Conservation (phyloP, 1,284 basidiomycete genomes). For the Apiotrichum brassicae region DNA sequence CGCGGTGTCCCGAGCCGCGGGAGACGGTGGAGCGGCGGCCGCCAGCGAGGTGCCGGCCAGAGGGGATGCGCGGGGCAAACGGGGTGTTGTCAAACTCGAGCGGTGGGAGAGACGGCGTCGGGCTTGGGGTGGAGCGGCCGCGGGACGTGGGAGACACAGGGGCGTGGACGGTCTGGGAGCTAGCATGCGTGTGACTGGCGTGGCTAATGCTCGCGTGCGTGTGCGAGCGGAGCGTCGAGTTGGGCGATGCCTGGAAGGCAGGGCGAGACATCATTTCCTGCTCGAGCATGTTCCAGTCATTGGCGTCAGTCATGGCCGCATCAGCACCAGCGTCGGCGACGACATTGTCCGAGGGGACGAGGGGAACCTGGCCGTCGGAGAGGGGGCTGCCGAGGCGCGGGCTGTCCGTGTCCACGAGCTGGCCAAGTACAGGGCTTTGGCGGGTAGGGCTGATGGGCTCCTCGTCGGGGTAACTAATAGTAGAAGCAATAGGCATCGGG, state of each 20-base stretch:
- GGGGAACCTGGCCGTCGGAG: slow-evolving; percentile 16
- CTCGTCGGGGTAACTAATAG: slow-evolving; percentile 14
- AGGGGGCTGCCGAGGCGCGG: slow-evolving; percentile 13
- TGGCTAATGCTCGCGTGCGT: slow-evolving; percentile 14
- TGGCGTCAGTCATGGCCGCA: slow-evolving; percentile 16
- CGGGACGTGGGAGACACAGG: neutral
- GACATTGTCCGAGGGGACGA: slow-evolving; percentile 4
- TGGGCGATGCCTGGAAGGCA: slow-evolving; percentile 40
- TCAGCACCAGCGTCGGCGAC: slow-evolving; percentile 8
- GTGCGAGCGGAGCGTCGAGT: slow-evolving; percentile 34
- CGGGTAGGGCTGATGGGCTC: neutral
- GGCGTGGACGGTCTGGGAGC: neutral
- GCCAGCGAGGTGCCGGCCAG: slow-evolving; percentile 8
- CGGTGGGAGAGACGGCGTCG: slow-evolving; percentile 9
- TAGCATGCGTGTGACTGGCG: no score
- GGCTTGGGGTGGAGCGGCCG: neutral
- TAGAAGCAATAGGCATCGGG: slow-evolving; percentile 23
- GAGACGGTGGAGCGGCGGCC: neutral
- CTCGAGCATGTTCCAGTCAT: slow-evolving; percentile 37
- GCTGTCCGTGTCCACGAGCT: slow-evolving; percentile 21
- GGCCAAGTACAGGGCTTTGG: neutral
- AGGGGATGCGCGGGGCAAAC: neutral
- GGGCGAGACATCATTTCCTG: slow-evolving; percentile 29
- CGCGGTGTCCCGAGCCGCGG: no score
- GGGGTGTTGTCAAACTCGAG: slow-evolving; percentile 8